phyloP scores from a whole-genome alignment of 345 rosid species.

The Anastatica hierochuntica region DNA sequence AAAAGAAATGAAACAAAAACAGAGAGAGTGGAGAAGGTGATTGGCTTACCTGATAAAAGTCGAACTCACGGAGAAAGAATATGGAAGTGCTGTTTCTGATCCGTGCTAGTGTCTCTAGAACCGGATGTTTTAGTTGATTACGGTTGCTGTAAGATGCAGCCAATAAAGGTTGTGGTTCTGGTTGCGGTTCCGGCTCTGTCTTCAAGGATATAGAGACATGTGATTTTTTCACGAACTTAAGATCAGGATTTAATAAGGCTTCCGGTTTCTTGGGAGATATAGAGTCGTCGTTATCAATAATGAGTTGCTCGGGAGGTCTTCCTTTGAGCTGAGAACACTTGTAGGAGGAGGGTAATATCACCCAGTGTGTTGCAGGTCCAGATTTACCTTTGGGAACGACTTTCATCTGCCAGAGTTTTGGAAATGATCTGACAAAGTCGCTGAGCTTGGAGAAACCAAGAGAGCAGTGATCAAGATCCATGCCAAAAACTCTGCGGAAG shows the following conservation, averaged over 20 bases:
- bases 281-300: too few species aligned
- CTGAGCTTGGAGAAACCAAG: constrained; percentile 70
- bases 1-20: background rate
- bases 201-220: background rate
- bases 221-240: background rate
- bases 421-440: constrained; percentile 51
- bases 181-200: too few species aligned
- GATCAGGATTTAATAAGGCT: constrained; percentile 9
- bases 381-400: constrained; percentile 25
- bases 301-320: constrained; percentile 21
- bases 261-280: constrained; percentile 2
- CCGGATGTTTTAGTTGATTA: constrained; percentile 32
- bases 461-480: constrained; percentile 62
- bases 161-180: constrained; percentile 8
- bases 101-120: constrained; percentile 42
- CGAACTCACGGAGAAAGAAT: constrained; percentile 66
- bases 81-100: constrained; percentile 35
- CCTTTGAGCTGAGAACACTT: constrained; percentile 17
- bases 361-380: constrained; percentile 55
- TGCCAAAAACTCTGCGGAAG: constrained; percentile 48
- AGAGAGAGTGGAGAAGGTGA: background rate
- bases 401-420: constrained; percentile 44
- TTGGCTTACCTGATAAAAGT: constrained; percentile 47
- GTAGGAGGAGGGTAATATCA: constrained; percentile 49
- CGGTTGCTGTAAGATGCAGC: background rate